Base-by-base conservation (phyloP, 2,329 filamentous ascomycete genomes). In the Orbilia quercus region DNA sequence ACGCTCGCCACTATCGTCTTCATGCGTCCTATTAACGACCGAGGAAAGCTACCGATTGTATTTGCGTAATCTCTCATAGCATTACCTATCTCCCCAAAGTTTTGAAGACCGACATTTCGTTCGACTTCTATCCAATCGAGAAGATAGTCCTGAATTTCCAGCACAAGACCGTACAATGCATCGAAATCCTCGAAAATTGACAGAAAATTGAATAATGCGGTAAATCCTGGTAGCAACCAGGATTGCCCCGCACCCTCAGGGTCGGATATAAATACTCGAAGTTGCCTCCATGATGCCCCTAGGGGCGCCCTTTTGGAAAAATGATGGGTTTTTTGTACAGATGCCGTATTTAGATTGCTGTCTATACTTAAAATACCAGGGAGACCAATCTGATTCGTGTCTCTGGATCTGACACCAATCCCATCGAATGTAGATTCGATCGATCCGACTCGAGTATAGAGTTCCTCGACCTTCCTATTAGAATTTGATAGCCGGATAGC, bases 291-390 rank as follows among this genome's bases (percentile, higher is more conserved):
- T 18, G 58, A 42, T 14, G 40, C 44, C 0, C 36, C 42, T 23
- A 71, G 45, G 20, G 22, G n/a, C 9, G 36, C 58, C 18, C 66
- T 31, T 57, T 71, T 71, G 22, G 3, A 12, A 11, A 71, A 44
- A 28, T 6, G 51, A 1, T 55, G 51, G 11, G 42, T 11, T 20
- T 48, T 16, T 23, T 14, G 3, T 53, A 12, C 5, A 16, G 40
- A n/a, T 2, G 22, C 16, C 14, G 14, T 1, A 25, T 38, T 23
- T 40, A 47, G n/a, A 4, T 16, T 12, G 36, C 12, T 16, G 6
- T 14, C n/a, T 40, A 12, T 14, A 16, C n/a, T 12, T 14, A 40
- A 40, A 40, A 16, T 14, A 5, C 14, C 14, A 12, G 6, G 36
- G n/a, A 4, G 4, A 4, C n/a, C 6, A 12, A 12, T 6, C 12